Percentiles rank a stretch among this genome's conserved stretches.
Evolutionary conservation across 495 filamentous ascomycete species (phyloP).

Genomic region (Pseudoneurospora amorphoporcata): DNA sequence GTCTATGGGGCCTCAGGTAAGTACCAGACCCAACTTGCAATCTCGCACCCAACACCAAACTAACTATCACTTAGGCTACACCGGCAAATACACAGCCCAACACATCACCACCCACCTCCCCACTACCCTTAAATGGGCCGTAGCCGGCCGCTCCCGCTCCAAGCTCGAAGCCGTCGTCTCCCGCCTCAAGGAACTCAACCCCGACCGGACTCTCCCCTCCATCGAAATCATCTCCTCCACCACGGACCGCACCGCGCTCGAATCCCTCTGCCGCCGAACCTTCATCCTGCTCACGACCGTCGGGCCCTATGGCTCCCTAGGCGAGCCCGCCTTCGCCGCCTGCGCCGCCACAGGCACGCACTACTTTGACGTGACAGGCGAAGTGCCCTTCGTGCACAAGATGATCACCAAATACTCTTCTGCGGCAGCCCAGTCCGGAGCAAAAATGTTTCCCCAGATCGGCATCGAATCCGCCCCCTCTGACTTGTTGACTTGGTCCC

Average conservation of each 20-base stretch:
- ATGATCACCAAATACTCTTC: constrained; percentile 78
- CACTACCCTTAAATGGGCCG: constrained; percentile 77
- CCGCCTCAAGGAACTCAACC: constrained; percentile 54
- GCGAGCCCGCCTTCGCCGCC: constrained; percentile 73
- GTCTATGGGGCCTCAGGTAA: constrained; percentile 62
- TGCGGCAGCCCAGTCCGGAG: constrained; percentile 60
- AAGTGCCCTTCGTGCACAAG: constrained; percentile 65
- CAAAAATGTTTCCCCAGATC: constrained; percentile 78
- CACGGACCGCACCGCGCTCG: constrained; percentile 47
- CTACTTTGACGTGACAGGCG: constrained; percentile 85
- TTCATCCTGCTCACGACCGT: constrained; percentile 72
- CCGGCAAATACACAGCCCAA: constrained; percentile 67
- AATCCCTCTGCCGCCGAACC: constrained; percentile 60
- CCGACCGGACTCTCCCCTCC: constrained; percentile 54
- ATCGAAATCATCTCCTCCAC: constrained; percentile 51
- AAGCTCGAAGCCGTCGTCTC: constrained; percentile 63
- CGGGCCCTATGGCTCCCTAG: constrained; percentile 73
- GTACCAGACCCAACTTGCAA: constrained; percentile 60
- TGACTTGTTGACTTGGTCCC: constrained; percentile 64
- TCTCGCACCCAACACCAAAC: neutral
- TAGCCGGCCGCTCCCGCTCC: constrained; percentile 66
- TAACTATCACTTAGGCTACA: constrained; percentile 55
- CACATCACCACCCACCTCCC: constrained; percentile 65
- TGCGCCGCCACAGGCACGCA: constrained; percentile 83
- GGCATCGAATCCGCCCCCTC: constrained; percentile 80